Evolutionary conservation across 2,329 filamentous ascomycete species (phyloP).

Genomic region (Fonsecaea pugnacius): DNA sequence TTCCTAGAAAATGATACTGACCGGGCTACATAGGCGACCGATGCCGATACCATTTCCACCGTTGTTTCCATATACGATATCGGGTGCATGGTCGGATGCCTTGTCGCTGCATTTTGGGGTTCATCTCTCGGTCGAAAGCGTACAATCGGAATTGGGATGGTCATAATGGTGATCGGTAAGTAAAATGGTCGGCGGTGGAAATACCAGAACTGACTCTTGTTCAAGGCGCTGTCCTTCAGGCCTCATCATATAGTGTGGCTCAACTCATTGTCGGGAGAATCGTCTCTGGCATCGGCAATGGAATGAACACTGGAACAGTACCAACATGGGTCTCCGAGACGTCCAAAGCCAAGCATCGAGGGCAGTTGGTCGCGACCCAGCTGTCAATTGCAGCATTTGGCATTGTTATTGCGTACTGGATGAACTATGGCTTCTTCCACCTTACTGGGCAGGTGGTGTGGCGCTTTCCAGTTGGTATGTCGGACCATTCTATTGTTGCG

Average conservation of each 20-base stretch:
- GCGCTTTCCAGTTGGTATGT: slow-evolving; percentile 44
- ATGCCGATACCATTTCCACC: slow-evolving; percentile 36
- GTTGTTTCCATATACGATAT: slow-evolving; percentile 63
- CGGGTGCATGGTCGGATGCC: slow-evolving; percentile 63
- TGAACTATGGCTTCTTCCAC: slow-evolving; percentile 59
- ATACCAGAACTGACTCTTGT: slow-evolving; percentile 21
- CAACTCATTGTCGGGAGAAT: slow-evolving; percentile 58
- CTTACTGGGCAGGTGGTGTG: slow-evolving; percentile 49
- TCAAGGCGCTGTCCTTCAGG: slow-evolving; percentile 53
- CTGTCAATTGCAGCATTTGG: slow-evolving; percentile 58
- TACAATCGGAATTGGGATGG: slow-evolving; percentile 53
- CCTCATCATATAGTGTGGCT: slow-evolving; percentile 50
- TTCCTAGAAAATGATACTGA: background rate
- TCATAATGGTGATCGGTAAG: slow-evolving; percentile 53
- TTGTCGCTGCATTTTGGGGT: slow-evolving; percentile 59
- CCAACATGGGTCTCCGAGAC: slow-evolving; percentile 59
- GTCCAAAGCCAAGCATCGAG: slow-evolving; percentile 49
- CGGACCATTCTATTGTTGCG: background rate
- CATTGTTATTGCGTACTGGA: slow-evolving; percentile 57
- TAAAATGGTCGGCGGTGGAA: slow-evolving; percentile 37
- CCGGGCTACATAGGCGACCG: slow-evolving; percentile 1
- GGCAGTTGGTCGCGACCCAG: slow-evolving; percentile 53
- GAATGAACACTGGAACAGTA: slow-evolving; percentile 57
- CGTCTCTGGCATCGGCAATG: slow-evolving; percentile 54
- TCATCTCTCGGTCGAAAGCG: slow-evolving; percentile 57